A percentile compares a stretch with the other conserved stretches of the same genome.
Conservation (phyloP, 75 land plant genomes). For the Pinus tabuliformis region DNA sequence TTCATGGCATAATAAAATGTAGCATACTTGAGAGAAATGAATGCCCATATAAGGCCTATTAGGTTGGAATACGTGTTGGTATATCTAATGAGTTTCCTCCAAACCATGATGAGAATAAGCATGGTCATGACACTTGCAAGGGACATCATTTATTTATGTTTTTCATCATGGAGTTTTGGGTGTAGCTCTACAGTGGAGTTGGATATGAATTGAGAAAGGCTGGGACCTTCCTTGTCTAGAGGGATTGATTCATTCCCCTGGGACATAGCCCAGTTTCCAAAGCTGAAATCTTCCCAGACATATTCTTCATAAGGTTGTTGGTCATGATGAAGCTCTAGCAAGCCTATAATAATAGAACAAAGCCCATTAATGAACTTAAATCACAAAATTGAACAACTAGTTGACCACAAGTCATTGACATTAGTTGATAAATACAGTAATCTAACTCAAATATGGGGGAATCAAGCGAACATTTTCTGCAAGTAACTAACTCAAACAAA, state of each 20-base stretch:
- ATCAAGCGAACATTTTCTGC: no score
- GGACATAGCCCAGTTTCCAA: conserved; percentile 40
- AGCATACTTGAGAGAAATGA: conserved; percentile 72
- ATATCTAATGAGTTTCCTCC: no score
- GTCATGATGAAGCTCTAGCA: no score
- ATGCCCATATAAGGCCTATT: conserved; percentile 32
- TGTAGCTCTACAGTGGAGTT: conserved; percentile 79
- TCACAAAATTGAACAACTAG: background rate
- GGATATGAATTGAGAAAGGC: conserved; percentile 56
- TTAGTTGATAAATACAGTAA: no score
- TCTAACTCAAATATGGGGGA: no score
- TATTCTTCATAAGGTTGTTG: conserved; percentile 23
- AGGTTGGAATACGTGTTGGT: no score
- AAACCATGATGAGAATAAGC: no score
- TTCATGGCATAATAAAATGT: background rate
- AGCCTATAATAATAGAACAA: background rate
- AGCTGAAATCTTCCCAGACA: conserved; percentile 82
- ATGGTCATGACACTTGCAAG: no score
- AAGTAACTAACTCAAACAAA: no score
- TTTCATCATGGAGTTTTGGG: conserved; percentile 25
- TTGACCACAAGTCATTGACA: background rate
- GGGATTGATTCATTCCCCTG: conserved; percentile 12
- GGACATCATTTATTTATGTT: no score
- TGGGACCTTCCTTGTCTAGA: conserved; percentile 47
- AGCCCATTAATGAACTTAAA: background rate